These are phyloP conservation scores for Nectriaceae sp. DNA, from an alignment of 2,329 filamentous ascomycete species.

Conservation along the genomic window DNA sequence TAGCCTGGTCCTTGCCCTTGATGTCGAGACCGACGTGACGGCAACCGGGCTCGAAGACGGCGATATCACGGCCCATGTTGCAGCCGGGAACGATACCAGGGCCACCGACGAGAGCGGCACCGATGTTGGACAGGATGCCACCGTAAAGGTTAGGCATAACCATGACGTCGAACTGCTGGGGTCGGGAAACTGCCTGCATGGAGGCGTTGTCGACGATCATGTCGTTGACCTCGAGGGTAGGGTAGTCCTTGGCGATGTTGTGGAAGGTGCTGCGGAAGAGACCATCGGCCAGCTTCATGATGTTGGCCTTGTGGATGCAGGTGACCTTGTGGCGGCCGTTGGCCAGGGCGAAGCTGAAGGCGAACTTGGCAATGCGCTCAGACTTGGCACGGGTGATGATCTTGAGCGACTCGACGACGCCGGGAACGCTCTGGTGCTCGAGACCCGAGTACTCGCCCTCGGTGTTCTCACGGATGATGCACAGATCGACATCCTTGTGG, in stretches of 20 bases:
- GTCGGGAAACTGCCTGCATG: conserved; percentile 96
- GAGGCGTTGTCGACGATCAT: conserved; percentile 99
- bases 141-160: conserved; percentile 99
- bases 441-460: conserved; percentile 99
- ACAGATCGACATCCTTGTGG: conserved; percentile 95
- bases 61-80: conserved; percentile 99
- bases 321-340: conserved; percentile 99
- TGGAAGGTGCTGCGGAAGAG: conserved; percentile 99
- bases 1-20: conserved; percentile 99
- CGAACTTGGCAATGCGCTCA: conserved; percentile 98
- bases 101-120: conserved; percentile 93
- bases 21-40: conserved; percentile 99
- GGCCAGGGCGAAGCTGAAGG: conserved; percentile 94
- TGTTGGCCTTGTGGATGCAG: conserved; percentile 99
- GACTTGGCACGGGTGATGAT: conserved; percentile 99
- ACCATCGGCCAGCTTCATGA: conserved; percentile 99
- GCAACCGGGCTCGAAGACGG: conserved; percentile 98
- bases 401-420: conserved; percentile 98
- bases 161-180: conserved; percentile 99
- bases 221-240: conserved; percentile 93
- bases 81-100: conserved; percentile 96
- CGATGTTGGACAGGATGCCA: conserved; percentile 98
- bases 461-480: conserved; percentile 99
- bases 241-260: conserved; percentile 90
- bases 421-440: conserved; percentile 95